Base-by-base conservation (phyloP, 805 yeast genomes). In the Kazachstania martiniae region DNA sequence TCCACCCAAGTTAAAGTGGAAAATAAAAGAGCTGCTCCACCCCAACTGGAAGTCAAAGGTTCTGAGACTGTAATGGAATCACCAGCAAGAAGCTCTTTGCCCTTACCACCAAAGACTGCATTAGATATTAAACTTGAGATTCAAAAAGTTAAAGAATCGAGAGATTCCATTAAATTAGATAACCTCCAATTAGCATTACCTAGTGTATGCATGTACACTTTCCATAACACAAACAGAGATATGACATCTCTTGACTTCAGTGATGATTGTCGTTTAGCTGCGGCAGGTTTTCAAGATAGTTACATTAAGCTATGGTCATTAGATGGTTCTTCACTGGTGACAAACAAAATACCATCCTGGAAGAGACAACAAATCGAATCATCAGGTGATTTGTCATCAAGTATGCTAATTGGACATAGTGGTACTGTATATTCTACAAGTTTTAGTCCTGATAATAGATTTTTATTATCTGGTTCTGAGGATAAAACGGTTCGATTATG, bases 201-300 rank as follows among this genome's bases (percentile, higher is more conserved):
- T 15, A 81, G 94, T 35, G 94, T 89, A 22, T 91, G 97, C 58
- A 84, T 89, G 94, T 91, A 91, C 63, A 89, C 97, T 1, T 87
- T 91, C 62, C 98, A 91, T 64, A 91, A 91, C 59, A 83, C 96
- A 8, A 79, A 84, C 52, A 79, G 80, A 42, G 93, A 82, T 39
- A 63, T 91, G 68, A 82, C 93, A n/a, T 74, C 86, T 31, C 53
- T 89, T 29, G 82, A 77, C 41, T 89, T 89, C 62, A 85, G 89
- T 47, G 82, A 78, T 33, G 96, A 89, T 56, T 75, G 89, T 12
- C 74, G 87, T 15, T 48, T 86, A 40, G 78, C 84, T 19, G 96
- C 96, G 2, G 95, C 87, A 21, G 97, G 98, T 8, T 91, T 91
- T 50, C 86, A 84, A 46, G 97, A 89, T 53, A 77, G 91, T 37